Conservation (phyloP, 305 asterid genomes). For the Fraxinus angustifolia region DNA sequence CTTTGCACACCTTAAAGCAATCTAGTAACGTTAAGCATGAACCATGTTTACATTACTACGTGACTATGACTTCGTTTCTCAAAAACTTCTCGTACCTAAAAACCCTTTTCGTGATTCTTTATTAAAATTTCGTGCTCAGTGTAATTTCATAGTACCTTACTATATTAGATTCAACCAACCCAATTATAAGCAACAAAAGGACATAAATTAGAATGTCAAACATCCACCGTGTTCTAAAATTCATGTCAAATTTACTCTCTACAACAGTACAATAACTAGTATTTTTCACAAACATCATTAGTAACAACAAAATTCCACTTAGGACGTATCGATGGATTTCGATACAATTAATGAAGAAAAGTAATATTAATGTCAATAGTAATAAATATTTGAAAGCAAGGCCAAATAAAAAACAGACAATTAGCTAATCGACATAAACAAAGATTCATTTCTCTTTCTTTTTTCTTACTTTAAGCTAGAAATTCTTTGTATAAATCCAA, state of each 20-base stretch:
- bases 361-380: background rate
- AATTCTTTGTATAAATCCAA: constrained; percentile 22
- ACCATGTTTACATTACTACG: background rate
- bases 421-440: constrained; percentile 42
- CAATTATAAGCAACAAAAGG: constrained; percentile 36
- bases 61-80: background rate
- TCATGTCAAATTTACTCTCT: constrained; percentile 19
- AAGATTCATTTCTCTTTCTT: constrained; percentile 26
- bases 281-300: constrained; percentile 13
- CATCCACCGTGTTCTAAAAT: constrained; percentile 26
- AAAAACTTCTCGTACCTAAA: background rate
- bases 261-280: constrained; percentile 17
- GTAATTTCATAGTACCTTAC: background rate
- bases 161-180: constrained; percentile 18
- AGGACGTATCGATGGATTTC: constrained; percentile 54
- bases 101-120: background rate
- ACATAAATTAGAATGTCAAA: constrained; percentile 39
- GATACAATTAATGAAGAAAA: constrained; percentile 48
- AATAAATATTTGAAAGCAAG: constrained; percentile 4
- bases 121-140: background rate
- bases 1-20: background rate
- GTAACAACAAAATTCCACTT: constrained; percentile 37
- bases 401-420: constrained; percentile 24
- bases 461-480: background rate
- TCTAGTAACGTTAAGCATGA: background rate